Evolutionary conservation across 2,329 filamentous ascomycete genomes (phyloP).

Genomic region (Microsporum ferrugineum): DNA sequence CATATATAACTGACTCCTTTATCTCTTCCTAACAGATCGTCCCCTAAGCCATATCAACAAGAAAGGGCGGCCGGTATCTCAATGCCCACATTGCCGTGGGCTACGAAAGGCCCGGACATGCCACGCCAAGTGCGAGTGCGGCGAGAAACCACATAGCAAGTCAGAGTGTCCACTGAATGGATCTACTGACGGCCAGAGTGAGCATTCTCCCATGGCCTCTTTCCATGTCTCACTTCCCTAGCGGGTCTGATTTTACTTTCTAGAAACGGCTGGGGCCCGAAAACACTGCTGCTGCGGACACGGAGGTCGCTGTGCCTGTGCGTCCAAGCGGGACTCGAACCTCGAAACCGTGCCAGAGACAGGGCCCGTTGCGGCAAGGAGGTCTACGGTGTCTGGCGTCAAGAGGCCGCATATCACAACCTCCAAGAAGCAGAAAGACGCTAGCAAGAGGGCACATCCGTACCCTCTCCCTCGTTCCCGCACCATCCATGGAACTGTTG

Average conservation of each 20-base stretch:
- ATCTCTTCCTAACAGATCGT: slow-evolving; percentile 51
- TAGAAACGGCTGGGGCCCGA: slow-evolving; percentile 6
- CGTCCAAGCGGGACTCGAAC: slow-evolving; percentile 33
- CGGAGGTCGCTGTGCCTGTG: slow-evolving; percentile 15
- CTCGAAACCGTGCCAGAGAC: slow-evolving; percentile 40
- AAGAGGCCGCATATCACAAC: slow-evolving; percentile 46
- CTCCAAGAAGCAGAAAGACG: slow-evolving; percentile 51
- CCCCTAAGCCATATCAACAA: slow-evolving; percentile 91
- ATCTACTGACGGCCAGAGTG: slow-evolving; percentile 10
- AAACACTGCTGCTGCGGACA: slow-evolving; percentile 17
- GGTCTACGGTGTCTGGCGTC: slow-evolving; percentile 31
- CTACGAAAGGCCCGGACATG: slow-evolving; percentile 93
- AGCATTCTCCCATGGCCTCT: not conserved
- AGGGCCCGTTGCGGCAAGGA: slow-evolving; percentile 32
- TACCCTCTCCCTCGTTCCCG: slow-evolving; percentile 50
- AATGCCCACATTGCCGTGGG: slow-evolving; percentile 92
- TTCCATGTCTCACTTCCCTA: slow-evolving; percentile 14
- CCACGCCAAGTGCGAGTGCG: slow-evolving; percentile 94
- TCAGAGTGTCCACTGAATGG: slow-evolving; percentile 21
- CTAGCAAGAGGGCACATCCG: slow-evolving; percentile 49
- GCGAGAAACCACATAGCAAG: slow-evolving; percentile 56
- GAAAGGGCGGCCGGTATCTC: slow-evolving; percentile 92
- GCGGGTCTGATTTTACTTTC: not conserved
- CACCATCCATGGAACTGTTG: slow-evolving; percentile 37
- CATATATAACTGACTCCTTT: slow-evolving; percentile 3